Evolutionary conservation across 208 protist species (phyloP).

Genomic region (Lotmaria passim): DNA sequence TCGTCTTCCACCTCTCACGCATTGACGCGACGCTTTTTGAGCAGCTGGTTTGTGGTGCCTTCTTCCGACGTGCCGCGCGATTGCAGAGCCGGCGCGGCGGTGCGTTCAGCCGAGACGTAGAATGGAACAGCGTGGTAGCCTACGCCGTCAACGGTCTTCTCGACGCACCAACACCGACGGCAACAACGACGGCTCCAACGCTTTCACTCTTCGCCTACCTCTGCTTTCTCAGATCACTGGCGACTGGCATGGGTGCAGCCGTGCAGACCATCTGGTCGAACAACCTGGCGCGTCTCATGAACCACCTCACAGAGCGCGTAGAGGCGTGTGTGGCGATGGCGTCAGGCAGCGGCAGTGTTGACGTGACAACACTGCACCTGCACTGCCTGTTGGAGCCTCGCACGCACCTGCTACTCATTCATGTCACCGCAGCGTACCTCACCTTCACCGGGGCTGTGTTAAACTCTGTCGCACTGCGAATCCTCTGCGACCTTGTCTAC

Average conservation of each 20-base stretch:
- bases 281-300: conserved; percentile 5
- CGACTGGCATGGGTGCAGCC: conserved; percentile 5
- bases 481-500: conserved; percentile 3
- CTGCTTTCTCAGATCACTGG: conserved; percentile 25
- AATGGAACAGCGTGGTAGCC: conserved; percentile 23
- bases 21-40: conserved; percentile 20
- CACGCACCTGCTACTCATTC: conserved; percentile 8
- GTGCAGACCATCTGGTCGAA: conserved; percentile 10
- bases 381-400: neutral
- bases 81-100: neutral
- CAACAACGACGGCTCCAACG: neutral
- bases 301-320: conserved; percentile 10
- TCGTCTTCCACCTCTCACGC: conserved; percentile 21
- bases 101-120: neutral
- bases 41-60: conserved; percentile 8
- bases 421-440: neutral
- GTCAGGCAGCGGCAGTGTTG: neutral
- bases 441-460: neutral
- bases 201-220: conserved; percentile 25
- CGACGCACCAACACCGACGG: neutral
- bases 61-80: conserved; percentile 1
- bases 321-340: neutral
- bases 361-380: neutral
- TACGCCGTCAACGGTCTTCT: neutral
- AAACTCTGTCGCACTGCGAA: neutral